phyloP scores from a whole-genome alignment of 2,329 filamentous ascomycete genomes.

The Karstenula rhodostoma region DNA sequence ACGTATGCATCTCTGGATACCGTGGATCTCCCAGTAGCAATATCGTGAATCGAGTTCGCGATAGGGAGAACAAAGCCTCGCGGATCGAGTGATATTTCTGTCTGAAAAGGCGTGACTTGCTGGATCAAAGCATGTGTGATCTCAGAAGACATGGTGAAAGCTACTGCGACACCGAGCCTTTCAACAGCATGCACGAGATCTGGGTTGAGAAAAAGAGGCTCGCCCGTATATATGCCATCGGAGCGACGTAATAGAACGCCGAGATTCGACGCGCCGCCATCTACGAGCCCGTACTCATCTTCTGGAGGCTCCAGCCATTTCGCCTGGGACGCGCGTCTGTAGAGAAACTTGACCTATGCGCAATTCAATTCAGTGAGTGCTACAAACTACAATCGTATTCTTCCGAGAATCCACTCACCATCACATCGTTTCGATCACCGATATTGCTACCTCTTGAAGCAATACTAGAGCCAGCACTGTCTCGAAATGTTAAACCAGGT shows the following conservation, averaged over 20 bases:
- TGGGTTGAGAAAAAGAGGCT: conserved; percentile 52
- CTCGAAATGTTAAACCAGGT: conserved; percentile 22
- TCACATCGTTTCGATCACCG: conserved; percentile 33
- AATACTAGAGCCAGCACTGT: conserved; percentile 32
- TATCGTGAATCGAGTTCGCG: conserved; percentile 54
- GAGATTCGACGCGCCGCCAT: conserved; percentile 29
- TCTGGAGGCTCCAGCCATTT: conserved; percentile 40
- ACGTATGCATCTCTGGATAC: conserved; percentile 79
- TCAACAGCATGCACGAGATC: conserved; percentile 53
- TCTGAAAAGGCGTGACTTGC: conserved; percentile 51
- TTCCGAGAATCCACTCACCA: conserved; percentile 22
- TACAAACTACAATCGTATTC: neutral
- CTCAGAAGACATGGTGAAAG: conserved; percentile 60
- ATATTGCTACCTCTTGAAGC: conserved; percentile 28
- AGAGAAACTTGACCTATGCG: conserved; percentile 34
- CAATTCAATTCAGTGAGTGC: conserved; percentile 7
- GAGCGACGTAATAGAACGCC: conserved; percentile 75
- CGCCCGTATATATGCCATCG: conserved; percentile 70
- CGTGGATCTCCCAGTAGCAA: conserved; percentile 42
- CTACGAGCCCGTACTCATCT: conserved; percentile 37
- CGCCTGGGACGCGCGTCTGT: conserved; percentile 31
- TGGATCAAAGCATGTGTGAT: conserved; percentile 56
- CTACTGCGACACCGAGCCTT: conserved; percentile 55
- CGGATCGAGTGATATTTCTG: conserved; percentile 49
- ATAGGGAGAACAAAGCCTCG: conserved; percentile 56